Evolutionary conservation across 108 stramenopile species (phyloP), one percentile per base, ranked within the genome.

Genomic region (Nitzschia sp.): DNA sequence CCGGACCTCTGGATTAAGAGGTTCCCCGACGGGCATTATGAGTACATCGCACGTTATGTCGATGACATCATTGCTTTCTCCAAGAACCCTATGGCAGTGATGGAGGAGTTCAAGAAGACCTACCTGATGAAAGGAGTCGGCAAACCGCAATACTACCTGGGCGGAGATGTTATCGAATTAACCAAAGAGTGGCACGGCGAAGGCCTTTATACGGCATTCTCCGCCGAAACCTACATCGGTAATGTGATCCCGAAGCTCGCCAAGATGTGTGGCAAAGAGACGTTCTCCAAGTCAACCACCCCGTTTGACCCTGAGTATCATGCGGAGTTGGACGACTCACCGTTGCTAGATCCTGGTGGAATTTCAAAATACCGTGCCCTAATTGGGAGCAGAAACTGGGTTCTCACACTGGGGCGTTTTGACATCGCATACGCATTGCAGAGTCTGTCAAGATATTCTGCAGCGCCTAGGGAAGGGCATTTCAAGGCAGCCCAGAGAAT

Each of bases 91-190:
- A 21, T 23, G 26, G 42, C 53, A 0, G 45, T 76, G 46, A 45
- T 64, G 19, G 2, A 74, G 21, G 15, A 59, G 21, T 19, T 64
- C 30, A 24, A 33, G 60, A 46, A 36, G 19, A 29, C 35, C 46
- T 81, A 27, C 28, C 64, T 77, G 28, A 54, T 83, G 35, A 83
- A 83, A 28, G 82, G 82, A 25, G 49, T 49, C 0, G 74, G 74
- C 33, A 53, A 27, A 2, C 19, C 74, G 5, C 34, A 70, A 0
- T 83, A 55, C 54, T 73, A 77, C 31, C 63, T 83, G 19, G 77
- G 82, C 0, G 47, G 69, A 45, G 53, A 76, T 34, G 70, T 74
- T 32, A 42, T 19, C 4, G 61, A 62, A 6, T 66, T 36, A 0
- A 47, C 59, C 11, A 9, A 49, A 58, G 49, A 21, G 3, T 68